Evolutionary conservation across 768 basidiomycete genomes (phyloP).

Genomic region (Mycena venus): DNA sequence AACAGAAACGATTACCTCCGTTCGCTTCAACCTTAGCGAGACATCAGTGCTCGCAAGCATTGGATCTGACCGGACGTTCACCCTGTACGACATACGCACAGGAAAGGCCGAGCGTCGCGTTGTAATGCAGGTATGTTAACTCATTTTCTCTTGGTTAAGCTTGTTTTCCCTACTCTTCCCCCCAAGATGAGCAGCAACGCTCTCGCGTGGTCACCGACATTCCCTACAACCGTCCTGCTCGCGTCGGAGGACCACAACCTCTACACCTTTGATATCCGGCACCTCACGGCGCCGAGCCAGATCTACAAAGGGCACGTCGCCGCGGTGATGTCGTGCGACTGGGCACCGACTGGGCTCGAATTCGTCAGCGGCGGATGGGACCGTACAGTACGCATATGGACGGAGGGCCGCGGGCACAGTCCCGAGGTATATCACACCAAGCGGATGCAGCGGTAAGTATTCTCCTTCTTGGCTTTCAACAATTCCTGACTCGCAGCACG

Average conservation of each 20-base stretch:
- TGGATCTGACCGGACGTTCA: constrained; percentile 96
- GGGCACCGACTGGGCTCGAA: constrained; percentile 96
- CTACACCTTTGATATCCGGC: constrained; percentile 96
- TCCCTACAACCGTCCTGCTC: constrained; percentile 90
- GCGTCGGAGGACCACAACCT: constrained; percentile 99
- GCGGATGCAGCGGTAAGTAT: constrained; percentile 92
- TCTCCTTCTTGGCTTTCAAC: neutral
- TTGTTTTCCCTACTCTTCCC: neutral
- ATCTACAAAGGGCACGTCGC: constrained; percentile 98
- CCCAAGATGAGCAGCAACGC: constrained; percentile 87
- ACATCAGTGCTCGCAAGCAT: constrained; percentile 94
- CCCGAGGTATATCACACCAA: constrained; percentile 98
- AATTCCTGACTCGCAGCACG: neutral
- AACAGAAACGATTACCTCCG: constrained; percentile 88
- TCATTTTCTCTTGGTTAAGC: neutral
- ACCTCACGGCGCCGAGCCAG: constrained; percentile 84
- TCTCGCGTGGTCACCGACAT: constrained; percentile 95
- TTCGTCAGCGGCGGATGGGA: constrained; percentile 99
- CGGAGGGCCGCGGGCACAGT: constrained; percentile 82
- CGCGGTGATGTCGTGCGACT: constrained; percentile 96
- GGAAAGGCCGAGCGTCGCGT: constrained; percentile 95
- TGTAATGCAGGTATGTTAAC: constrained; percentile 80
- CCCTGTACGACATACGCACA: constrained; percentile 95
- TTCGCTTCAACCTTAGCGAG: constrained; percentile 95
- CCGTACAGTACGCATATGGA: constrained; percentile 94